Base-by-base conservation (phyloP, 441 rosid species). In the Breynia disticha region DNA sequence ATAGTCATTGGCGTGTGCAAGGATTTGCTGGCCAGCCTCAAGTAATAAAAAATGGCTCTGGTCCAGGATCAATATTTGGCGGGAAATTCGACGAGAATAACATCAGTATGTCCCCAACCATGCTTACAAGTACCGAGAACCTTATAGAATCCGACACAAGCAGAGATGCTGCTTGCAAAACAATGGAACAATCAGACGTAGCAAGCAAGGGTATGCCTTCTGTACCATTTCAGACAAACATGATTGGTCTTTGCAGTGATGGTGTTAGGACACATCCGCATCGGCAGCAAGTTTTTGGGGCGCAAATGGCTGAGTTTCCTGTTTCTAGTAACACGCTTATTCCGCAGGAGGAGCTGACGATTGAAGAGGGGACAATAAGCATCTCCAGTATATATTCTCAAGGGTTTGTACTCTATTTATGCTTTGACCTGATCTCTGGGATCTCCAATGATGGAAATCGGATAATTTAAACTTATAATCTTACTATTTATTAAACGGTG, bases 1-100 rank as follows among this genome's bases (percentile, higher is more conserved):
- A 88, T 62, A 86, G 84, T 75, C 97, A 88, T 57, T 93, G 99
- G 99, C 89, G 85, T 13, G 81, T 65, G 63, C 94, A 81, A 69
- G 80, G 70, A 70, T 73, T 80, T 64, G 75, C 35, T 4, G 76
- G 86, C 50, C 87, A 79, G 28, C 81, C 79, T 17, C 90, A 76
- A 61, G 70, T 79, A 35, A 54, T 76, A 47, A 84, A 71, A 70
- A 86, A 79, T 68, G 97, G 84, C 69, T 75, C 91, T 64, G 81
- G 80, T 65, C 76, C 78, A 11, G 79, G 71, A 48, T 66, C 86
- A 50, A 57, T 75, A 12, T 76, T 68, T 70, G 64, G 77, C 24
- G 85, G 82, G 67, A 90, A 85, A 65, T 69, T 83, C 60, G 93
- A 80, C 57, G 98, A 83, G 47, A 83, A 70, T 60, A 57, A 67